Percentiles rank a stretch among this genome's conserved stretches.
Conservation (phyloP, 1,284 basidiomycete genomes). For the Apiotrichum montevideense region DNA sequence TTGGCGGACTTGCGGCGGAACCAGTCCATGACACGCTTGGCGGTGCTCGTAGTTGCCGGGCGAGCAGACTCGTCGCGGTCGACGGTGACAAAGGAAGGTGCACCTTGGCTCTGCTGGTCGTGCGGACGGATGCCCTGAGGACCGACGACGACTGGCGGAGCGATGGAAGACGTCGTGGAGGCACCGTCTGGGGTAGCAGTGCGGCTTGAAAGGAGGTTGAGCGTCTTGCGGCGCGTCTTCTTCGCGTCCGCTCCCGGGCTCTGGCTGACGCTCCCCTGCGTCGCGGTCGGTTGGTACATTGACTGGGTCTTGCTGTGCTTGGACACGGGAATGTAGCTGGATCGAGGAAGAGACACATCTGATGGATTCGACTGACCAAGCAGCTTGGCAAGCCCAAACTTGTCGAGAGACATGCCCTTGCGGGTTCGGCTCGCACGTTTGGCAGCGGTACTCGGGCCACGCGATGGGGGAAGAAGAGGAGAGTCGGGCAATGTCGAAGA, state of each 20-base stretch:
- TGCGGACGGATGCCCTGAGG: constrained; percentile 20
- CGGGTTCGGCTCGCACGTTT: constrained; percentile 50
- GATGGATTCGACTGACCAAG: constrained; percentile 42
- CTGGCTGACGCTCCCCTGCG: constrained; percentile 2
- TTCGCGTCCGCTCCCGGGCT: constrained; percentile 17
- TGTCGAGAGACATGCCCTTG: constrained; percentile 64
- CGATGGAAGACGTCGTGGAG: constrained; percentile 5
- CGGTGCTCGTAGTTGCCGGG: constrained; percentile 50
- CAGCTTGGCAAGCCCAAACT: constrained; percentile 64
- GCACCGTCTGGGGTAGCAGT: constrained; percentile 3
- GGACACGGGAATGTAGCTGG: constrained; percentile 7
- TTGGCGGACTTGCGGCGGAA: constrained; percentile 54
- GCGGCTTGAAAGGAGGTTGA: constrained; percentile 26
- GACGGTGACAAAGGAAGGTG: constrained; percentile 37
- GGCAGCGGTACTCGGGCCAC: background rate
- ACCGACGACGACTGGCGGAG: constrained; percentile 14
- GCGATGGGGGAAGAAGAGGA: background rate
- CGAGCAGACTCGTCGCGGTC: constrained; percentile 25
- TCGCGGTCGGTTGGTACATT: background rate
- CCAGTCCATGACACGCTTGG: constrained; percentile 61
- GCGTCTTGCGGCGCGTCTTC: constrained; percentile 33
- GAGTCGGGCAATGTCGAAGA: constrained; percentile 2
- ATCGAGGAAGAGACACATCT: background rate
- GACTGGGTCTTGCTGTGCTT: constrained; percentile 14
- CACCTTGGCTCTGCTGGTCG: constrained; percentile 23